Evolutionary conservation across 2,329 filamentous ascomycete genomes (phyloP), one percentile per base, ranked within the genome.

Genomic region (Aspergillus sojae): DNA sequence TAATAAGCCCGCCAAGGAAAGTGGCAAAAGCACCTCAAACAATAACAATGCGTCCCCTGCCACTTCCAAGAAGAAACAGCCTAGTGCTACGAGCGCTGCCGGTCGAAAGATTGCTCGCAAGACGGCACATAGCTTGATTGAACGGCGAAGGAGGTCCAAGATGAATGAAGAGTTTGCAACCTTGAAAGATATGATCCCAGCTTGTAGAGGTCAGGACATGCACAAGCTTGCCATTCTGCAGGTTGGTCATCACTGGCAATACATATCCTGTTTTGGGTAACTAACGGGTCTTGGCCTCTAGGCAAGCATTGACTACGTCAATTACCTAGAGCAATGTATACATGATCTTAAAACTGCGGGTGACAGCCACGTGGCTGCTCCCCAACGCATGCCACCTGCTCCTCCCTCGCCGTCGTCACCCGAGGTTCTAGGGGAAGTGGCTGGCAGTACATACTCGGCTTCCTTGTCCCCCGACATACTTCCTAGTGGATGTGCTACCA

Each of bases 131-230:
- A 97, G 93, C 73, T 80, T 98, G 68, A 99, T 98, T 70, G 95
- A 99, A 81, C 85, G 95, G 53, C 83, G 94, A 62, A 83, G 95
- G 71, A 85, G 95, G 66, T 96, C 92, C 14, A 99, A 98, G 83
- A 99, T 98, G 94, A 98, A 99, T 71, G 94, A 98, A 77, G 95
- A 98, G 80, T 98, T 98, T 80, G 91, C 89, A 2, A 91, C 96
- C 19, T 81, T 98, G 68, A 98, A 98, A 80, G 87, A 90, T 71
- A 93, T 99, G 91, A 96, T 98, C 62, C 95, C 95, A 0, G 94
- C 95, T 2, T 98, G 95, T 77, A 88, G 87, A n/a, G 94, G 93
- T 7, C 87, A 89, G 69, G 94, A 98, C 74, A 98, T 98, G 95
- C 95, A 98, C 79, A 99, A 99, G 80, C 82, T 98, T 62, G 93